phyloP scores from a whole-genome alignment of 2,329 filamentous ascomycete genomes.

The Aspergillus sclerotialis region DNA sequence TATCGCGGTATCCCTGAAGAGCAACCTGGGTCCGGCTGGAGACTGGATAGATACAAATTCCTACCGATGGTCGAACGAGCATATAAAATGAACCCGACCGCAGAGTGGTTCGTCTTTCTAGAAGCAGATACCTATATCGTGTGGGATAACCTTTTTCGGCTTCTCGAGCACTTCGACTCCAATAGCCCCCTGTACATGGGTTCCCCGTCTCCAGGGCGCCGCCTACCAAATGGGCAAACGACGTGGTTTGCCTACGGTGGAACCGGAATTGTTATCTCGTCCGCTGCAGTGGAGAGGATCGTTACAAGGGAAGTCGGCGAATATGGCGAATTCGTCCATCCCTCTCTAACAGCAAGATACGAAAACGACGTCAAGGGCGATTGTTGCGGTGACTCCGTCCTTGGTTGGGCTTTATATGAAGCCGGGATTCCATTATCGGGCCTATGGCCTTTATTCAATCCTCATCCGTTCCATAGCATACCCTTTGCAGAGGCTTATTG shows the following conservation, averaged over 20 bases:
- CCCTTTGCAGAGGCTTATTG: slow-evolving; percentile 43
- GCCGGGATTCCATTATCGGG: slow-evolving; percentile 41
- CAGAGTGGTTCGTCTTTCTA: slow-evolving; percentile 51
- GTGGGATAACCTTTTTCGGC: slow-evolving; percentile 42
- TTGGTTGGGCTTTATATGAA: slow-evolving; percentile 43
- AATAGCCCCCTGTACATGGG: slow-evolving; percentile 43
- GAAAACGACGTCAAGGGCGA: slow-evolving; percentile 39
- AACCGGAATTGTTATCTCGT: slow-evolving; percentile 42
- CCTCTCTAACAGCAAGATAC: slow-evolving; percentile 34
- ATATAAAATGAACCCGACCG: slow-evolving; percentile 41
- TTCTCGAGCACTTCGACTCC: slow-evolving; percentile 44
- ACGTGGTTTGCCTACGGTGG: slow-evolving; percentile 46
- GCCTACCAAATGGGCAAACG: slow-evolving; percentile 6
- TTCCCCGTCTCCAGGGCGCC: slow-evolving; percentile 38
- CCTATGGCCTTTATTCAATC: slow-evolving; percentile 43
- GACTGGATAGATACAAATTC: slow-evolving; percentile 53
- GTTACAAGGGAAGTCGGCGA: slow-evolving; percentile 12
- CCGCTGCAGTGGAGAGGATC: slow-evolving; percentile 39
- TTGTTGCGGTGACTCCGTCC: slow-evolving; percentile 48
- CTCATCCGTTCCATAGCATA: slow-evolving; percentile 45
- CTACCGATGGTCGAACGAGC: slow-evolving; percentile 49
- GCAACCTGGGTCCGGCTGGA: slow-evolving; percentile 41
- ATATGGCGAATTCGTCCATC: slow-evolving; percentile 33
- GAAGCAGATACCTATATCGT: slow-evolving; percentile 49
- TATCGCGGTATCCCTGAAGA: slow-evolving; percentile 34